Evolutionary conservation across 345 rosid species (phyloP).

Genomic region (Tarenaya hassleriana): DNA sequence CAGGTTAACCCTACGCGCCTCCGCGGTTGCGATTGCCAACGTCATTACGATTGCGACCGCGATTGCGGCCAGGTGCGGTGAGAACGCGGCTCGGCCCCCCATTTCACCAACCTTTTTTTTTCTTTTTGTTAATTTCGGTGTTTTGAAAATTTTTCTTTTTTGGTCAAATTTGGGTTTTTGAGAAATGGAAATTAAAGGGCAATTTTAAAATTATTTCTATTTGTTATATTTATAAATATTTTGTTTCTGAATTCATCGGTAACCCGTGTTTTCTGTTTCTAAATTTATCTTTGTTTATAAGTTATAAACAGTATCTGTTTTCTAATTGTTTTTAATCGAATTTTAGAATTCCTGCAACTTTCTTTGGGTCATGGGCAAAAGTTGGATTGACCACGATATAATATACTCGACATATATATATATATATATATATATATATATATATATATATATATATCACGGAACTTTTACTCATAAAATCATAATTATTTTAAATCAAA

Average conservation of each 20-base stretch:
- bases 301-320: too few relatives aligned
- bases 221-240: constrained; percentile 12
- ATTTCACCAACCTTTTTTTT: constrained; percentile 16
- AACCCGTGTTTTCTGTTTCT: constrained; percentile 20
- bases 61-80: constrained; percentile 23
- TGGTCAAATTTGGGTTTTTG: not conserved
- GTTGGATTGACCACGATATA: too few relatives aligned
- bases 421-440: too few relatives aligned
- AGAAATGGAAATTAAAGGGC: constrained; percentile 4
- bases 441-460: too few relatives aligned
- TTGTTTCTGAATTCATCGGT: constrained; percentile 17
- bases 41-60: constrained; percentile 24
- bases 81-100: constrained; percentile 29
- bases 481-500: too few relatives aligned
- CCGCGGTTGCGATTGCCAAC: not conserved
- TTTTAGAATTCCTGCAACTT: too few relatives aligned
- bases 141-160: not conserved
- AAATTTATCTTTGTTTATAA: constrained; percentile 1
- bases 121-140: not conserved
- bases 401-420: too few relatives aligned
- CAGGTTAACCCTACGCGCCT: constrained; percentile 20
- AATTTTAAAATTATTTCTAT: not conserved
- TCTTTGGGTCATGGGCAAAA: too few relatives aligned
- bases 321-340: too few relatives aligned
- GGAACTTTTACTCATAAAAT: too few relatives aligned